Evolutionary conservation across 2,329 filamentous ascomycete species (phyloP).

Genomic region (Xylariaceae sp.): DNA sequence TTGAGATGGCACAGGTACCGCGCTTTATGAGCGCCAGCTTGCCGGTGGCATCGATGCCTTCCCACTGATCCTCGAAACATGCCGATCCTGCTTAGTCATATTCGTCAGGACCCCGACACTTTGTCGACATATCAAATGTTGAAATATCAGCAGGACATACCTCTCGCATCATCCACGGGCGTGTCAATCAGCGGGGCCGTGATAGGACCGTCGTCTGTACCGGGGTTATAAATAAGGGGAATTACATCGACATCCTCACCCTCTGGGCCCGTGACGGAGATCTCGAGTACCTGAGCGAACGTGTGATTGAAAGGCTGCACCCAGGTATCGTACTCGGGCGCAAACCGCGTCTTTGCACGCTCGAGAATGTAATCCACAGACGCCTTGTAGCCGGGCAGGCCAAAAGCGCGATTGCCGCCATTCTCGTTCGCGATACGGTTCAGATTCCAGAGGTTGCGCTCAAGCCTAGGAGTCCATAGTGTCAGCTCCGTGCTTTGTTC

Average conservation of each 20-base stretch:
- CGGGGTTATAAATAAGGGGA: slow-evolving; percentile 53
- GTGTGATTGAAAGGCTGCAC: slow-evolving; percentile 55
- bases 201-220: slow-evolving; percentile 48
- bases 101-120: slow-evolving; percentile 28
- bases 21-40: slow-evolving; percentile 55
- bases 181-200: slow-evolving; percentile 46
- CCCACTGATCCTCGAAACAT: slow-evolving; percentile 53
- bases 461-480: slow-evolving; percentile 47
- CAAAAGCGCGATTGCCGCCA: slow-evolving; percentile 65
- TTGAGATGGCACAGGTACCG: slow-evolving; percentile 49
- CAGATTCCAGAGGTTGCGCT: slow-evolving; percentile 59
- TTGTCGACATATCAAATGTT: background rate
- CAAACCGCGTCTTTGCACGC: slow-evolving; percentile 47
- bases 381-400: slow-evolving; percentile 62
- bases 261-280: slow-evolving; percentile 52
- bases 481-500: background rate
- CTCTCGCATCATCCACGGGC: slow-evolving; percentile 45
- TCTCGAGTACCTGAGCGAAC: slow-evolving; percentile 50
- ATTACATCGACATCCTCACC: slow-evolving; percentile 51
- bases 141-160: slow-evolving; percentile 12
- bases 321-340: slow-evolving; percentile 50
- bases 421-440: slow-evolving; percentile 60
- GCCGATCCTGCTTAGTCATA: slow-evolving; percentile 25
- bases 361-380: slow-evolving; percentile 63
- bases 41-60: slow-evolving; percentile 49